Base-by-base conservation (phyloP, 768 basidiomycete species). In the Suillus brevipes region DNA sequence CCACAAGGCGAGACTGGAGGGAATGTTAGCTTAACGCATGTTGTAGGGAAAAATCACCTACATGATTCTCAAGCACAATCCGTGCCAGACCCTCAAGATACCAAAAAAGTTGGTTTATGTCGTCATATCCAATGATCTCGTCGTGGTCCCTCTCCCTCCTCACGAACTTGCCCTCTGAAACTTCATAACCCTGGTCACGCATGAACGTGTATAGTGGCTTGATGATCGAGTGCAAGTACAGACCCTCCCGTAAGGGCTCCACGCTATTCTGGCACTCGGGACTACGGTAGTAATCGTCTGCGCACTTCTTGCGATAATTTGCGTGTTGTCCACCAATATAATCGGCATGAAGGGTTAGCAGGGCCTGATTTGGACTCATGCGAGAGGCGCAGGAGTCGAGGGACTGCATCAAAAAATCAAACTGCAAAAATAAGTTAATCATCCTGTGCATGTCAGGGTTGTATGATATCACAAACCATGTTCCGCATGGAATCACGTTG, bases 71-170 rank as follows among this genome's bases (percentile, higher is more conserved):
- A 37, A 99, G 84, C 16, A 95, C 88, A 69, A 99, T 98, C 70
- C 93, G 90, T 1, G 94, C 91, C 61, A 99, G 85, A 60, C 97
- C 97, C 76, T 99, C 97, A 3, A 97, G 97, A 76, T 99, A 99
- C 97, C 97, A 99, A 80, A 99, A 99, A 28, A 99, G 82, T 73
- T 99, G 97, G 76, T 99, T 99, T 80, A 99, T 94, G 75, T 99
- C 97, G 76, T 99, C 97, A 75, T 99, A 99, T n/a, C 97, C 97
- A 70, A 99, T 95, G 75, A 98, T 93, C 70, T 94, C 83, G 66
- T 95, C 87, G 78, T 99, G 97, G 72, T 99, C 97, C 78, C 85
- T 92, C 83, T 99, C 97, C 74, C 89, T 87, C 65, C 94, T 82
- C 34, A 99, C 91, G 76, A 97, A 98, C 77, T 96, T 96, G 55